Percentiles rank a stretch among this genome's conserved stretches.
Evolutionary conservation across 75 land plant genomes (phyloP).

Genomic region (Adiantum capillusveneris): DNA sequence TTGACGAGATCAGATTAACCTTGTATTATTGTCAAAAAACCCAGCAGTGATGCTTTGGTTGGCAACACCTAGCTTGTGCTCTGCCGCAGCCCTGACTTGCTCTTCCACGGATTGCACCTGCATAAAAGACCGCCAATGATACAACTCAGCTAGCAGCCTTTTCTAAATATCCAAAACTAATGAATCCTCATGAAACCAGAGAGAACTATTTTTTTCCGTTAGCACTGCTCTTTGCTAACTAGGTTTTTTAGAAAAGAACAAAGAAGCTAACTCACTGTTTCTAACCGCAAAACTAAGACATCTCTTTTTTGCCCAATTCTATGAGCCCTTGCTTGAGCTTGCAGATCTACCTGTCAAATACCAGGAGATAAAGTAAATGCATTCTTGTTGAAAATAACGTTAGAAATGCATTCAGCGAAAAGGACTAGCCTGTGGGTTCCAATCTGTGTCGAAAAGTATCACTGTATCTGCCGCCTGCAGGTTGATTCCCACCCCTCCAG

Average conservation of each 20-base stretch:
- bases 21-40: slow-evolving; percentile 97
- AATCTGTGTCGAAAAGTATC: slow-evolving; percentile 97
- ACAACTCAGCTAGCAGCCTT: too few relatives aligned
- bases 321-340: slow-evolving; percentile 99
- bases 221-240: too few relatives aligned
- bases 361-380: background rate
- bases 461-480: slow-evolving; percentile 99
- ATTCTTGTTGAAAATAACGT: background rate
- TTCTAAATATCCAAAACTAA: too few relatives aligned
- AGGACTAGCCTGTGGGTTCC: slow-evolving; percentile 90
- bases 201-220: too few relatives aligned
- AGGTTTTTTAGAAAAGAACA: too few relatives aligned
- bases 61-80: slow-evolving; percentile 97
- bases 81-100: slow-evolving; percentile 99
- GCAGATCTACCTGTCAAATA: slow-evolving; percentile 76
- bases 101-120: slow-evolving; percentile 92
- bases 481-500: slow-evolving; percentile 98
- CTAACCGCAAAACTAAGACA: slow-evolving; percentile 91
- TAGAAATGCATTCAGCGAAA: background rate
- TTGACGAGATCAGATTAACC: too few relatives aligned
- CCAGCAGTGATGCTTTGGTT: slow-evolving; percentile 99
- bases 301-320: slow-evolving; percentile 98
- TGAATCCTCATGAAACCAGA: too few relatives aligned
- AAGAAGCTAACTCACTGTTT: slow-evolving; percentile 54
- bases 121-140: too few relatives aligned